Evolutionary conservation across 345 rosid species (phyloP), one percentile per base, ranked within the genome.

Genomic region (Eucalyptus decipiens): DNA sequence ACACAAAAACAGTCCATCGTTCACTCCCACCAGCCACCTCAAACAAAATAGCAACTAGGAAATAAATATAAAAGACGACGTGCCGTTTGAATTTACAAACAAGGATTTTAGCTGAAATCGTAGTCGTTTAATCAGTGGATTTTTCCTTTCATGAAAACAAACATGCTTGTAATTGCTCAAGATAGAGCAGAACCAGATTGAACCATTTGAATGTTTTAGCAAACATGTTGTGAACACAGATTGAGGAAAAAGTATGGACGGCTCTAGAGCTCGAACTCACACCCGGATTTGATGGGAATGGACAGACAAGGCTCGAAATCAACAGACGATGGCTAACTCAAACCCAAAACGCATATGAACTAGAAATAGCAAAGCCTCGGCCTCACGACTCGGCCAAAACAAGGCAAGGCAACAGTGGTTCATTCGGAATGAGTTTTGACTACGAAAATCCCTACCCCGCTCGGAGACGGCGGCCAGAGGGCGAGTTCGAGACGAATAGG

Each of bases 401-500:
- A 56, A 56, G 60, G 62, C 0, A 56, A 56, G 28, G 62, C 28
- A 21, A 4, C 62, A 56, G 28, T 0, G 28, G 6, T 56, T 56
- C 62, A 56, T 1, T 7, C 1, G 3, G 60, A 56, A 56, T 56
- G 28, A 56, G 28, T 56, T 56, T 4, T 56, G 28, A 56, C 28
- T 56, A 56, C 12, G 62, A 0, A 56, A 0, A 56, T 4, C 62
- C 28, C 62, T 56, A 56, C 62, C 12, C 0, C 0, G 62, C 28
- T 56, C 0, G 62, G 62, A 56, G 62, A 56, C 62, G 12, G 62
- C 0, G 6, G 62, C 62, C 0, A 56, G 62, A 56, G 3, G 62
- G 28, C 1, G 62, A 56, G 28, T 4, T 23, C 28, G 28, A 56
- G 28, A 56, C 28, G 28, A 56, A 56, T 56, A 56, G 62, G 62